phyloP scores from a whole-genome alignment of 164 flowering plant species.

The Cinnamomum micranthum region DNA sequence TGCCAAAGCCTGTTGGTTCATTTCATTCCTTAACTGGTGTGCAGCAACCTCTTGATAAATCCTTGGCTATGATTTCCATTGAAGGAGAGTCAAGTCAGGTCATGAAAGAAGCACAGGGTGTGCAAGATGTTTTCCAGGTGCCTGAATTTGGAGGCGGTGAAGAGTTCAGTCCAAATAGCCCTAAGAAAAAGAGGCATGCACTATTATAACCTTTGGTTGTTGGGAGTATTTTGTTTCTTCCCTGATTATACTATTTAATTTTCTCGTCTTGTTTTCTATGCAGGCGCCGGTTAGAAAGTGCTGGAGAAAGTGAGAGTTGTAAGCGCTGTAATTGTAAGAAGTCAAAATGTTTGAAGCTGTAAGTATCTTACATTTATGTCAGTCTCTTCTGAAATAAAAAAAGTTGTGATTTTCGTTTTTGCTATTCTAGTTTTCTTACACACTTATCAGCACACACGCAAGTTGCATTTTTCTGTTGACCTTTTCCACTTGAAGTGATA shows the following conservation, averaged over 20 bases:
- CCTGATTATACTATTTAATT: background rate
- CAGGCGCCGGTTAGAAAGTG: constrained; percentile 61
- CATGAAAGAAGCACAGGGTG: background rate
- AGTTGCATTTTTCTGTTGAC: too few species aligned
- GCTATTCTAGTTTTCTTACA: too few species aligned
- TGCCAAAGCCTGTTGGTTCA: constrained; percentile 34
- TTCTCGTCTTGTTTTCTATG: background rate
- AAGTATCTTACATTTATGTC: constrained; percentile 31
- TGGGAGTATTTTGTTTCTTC: background rate
- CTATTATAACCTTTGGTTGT: background rate
- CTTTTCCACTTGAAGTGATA: too few species aligned
- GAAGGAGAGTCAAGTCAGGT: constrained; percentile 35
- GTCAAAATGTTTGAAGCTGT: constrained; percentile 97
- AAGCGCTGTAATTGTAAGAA: constrained; percentile 95
- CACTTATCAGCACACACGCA: too few species aligned
- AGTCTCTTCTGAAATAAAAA: background rate
- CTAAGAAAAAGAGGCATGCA: constrained; percentile 76
- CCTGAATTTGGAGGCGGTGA: constrained; percentile 34
- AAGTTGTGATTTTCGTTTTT: background rate
- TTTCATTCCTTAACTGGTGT: constrained; percentile 26
- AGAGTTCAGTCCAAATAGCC: constrained; percentile 64
- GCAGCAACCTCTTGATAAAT: constrained; percentile 31
- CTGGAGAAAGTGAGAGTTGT: constrained; percentile 65
- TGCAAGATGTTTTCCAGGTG: constrained; percentile 45
- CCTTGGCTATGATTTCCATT: constrained; percentile 24